Base-by-base conservation (phyloP, 2,329 filamentous ascomycete species). In the Magnaporthiopsis rhizophila region DNA sequence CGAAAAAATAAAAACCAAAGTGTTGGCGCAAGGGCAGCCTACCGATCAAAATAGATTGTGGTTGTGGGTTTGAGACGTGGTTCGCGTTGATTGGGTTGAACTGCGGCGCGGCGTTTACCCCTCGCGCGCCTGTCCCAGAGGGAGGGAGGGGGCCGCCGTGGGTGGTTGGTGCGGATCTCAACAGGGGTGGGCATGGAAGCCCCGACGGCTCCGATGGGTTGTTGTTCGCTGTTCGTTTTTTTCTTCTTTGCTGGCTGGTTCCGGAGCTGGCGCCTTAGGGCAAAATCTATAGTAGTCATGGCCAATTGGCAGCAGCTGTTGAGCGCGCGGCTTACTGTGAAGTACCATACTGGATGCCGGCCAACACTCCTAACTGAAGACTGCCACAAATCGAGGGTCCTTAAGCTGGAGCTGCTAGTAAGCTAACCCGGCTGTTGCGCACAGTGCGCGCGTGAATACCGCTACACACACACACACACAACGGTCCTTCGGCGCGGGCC, bases 31-130 rank as follows among this genome's bases (percentile, higher is more conserved):
- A n/a, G 58, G 58, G 26, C 21, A 30, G 58, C 28, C 53, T 50
- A 63, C 50, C 50, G 28, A 38, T 58, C 45, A 61, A 64, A 61
- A 64, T 58, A 59, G 45, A 45, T 45, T 64, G 45, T 56, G 32
- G 63, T 60, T 62, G 64, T 62, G 61, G 61, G 62, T 58, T 60
- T 38, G 61, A 65, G 61, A 65, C 64, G 64, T 65, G 64, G 64
- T 65, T 32, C n/a, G 64, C 58, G 61, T 24, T 65, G 61, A 65
- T 65, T 65, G 64, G 64, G 58, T 24, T 62, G 53, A 59, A 24
- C 30, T 36, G 45, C 30, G 28, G 21, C 61, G n/a, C 26, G 45
- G 61, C 45, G 24, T 60, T 60, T 60, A 32, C 58, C 30, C 30
- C 58, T 34, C 32, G 15, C 58, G 18, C 21, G 18, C 45, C 45